A percentile compares a stretch with the other conserved stretches of the same genome.
Evolutionary conservation across 2,329 filamentous ascomycete genomes (phyloP).

Genomic region (Drechslerella dactyloides): DNA sequence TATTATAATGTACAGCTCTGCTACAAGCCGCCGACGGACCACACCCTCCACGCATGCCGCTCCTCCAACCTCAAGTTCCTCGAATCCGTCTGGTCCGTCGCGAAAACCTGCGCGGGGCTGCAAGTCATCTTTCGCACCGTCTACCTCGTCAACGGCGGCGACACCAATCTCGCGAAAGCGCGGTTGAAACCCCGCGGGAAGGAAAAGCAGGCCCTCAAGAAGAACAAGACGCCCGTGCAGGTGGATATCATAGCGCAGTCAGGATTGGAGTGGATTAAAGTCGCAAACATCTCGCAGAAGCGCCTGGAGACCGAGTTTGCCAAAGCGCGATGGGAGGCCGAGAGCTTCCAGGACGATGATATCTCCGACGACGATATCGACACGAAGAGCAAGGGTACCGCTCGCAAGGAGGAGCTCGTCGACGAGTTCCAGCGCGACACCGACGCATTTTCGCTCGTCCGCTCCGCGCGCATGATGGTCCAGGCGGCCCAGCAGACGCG

Average conservation of each 20-base stretch:
- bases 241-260: constrained; percentile 71
- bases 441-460: constrained; percentile 66
- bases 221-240: constrained; percentile 62
- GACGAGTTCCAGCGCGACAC: constrained; percentile 54
- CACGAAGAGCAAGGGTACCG: constrained; percentile 55
- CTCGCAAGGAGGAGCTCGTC: constrained; percentile 45
- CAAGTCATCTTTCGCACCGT: constrained; percentile 61
- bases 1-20: constrained; percentile 36
- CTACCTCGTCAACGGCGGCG: constrained; percentile 52
- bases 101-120: constrained; percentile 66
- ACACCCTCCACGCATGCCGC: constrained; percentile 65
- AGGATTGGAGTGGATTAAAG: constrained; percentile 70
- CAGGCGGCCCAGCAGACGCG: constrained; percentile 66
- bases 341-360: constrained; percentile 60
- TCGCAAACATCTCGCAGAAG: constrained; percentile 70
- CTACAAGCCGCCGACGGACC: constrained; percentile 52
- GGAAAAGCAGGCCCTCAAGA: constrained; percentile 55
- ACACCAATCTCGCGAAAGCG: constrained; percentile 14
- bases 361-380: constrained; percentile 60
- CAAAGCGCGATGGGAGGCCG: constrained; percentile 68
- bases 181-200: constrained; percentile 55
- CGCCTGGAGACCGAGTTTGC: constrained; percentile 72
- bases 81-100: constrained; percentile 68
- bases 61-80: constrained; percentile 73
- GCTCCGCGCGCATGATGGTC: constrained; percentile 66